These are phyloP conservation scores for Penicillium sumatraense DNA, from an alignment of 2,329 filamentous ascomycete species.

Conservation along the genomic window DNA sequence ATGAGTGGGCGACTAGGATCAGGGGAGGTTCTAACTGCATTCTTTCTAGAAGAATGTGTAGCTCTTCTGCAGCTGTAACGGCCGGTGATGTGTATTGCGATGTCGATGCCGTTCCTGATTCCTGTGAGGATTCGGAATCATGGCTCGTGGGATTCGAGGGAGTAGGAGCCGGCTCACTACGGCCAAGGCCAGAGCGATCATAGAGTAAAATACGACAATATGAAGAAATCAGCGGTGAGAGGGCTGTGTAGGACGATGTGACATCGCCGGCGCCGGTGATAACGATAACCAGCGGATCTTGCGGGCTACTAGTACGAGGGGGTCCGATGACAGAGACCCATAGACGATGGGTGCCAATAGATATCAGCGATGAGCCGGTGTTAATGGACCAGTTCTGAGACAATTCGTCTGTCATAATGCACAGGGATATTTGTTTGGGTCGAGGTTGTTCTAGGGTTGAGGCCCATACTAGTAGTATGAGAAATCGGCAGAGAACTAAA, in stretches of 20 bases:
- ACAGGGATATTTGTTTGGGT: too few relatives aligned
- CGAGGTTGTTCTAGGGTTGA: too few relatives aligned
- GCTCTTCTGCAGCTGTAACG: conserved; percentile 34
- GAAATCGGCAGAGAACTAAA: too few relatives aligned
- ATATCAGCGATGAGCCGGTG: conserved; percentile 24
- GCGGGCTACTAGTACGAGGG: conserved; percentile 16
- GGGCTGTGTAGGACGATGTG: conserved; percentile 36
- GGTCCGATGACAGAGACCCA: conserved; percentile 35
- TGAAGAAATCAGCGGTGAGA: conserved; percentile 33
- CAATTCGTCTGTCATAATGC: conserved; percentile 7
- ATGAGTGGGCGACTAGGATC: conserved; percentile 45
- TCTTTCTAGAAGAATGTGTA: conserved; percentile 33
- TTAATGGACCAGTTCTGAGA: neutral
- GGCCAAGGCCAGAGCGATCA: conserved; percentile 45
- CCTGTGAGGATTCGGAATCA: conserved; percentile 8
- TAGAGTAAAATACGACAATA: conserved; percentile 40
- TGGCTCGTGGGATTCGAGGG: neutral
- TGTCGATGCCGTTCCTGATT: neutral
- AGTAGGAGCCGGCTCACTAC: conserved; percentile 29
- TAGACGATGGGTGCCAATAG: conserved; percentile 39
- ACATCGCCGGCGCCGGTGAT: conserved; percentile 43
- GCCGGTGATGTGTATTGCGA: conserved; percentile 29
- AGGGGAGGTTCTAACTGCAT: conserved; percentile 32
- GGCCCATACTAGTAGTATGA: too few relatives aligned
- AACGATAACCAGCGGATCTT: conserved; percentile 39